phyloP scores from a whole-genome alignment of 2,329 filamentous ascomycete genomes.

The Sporothrix schenckii region DNA sequence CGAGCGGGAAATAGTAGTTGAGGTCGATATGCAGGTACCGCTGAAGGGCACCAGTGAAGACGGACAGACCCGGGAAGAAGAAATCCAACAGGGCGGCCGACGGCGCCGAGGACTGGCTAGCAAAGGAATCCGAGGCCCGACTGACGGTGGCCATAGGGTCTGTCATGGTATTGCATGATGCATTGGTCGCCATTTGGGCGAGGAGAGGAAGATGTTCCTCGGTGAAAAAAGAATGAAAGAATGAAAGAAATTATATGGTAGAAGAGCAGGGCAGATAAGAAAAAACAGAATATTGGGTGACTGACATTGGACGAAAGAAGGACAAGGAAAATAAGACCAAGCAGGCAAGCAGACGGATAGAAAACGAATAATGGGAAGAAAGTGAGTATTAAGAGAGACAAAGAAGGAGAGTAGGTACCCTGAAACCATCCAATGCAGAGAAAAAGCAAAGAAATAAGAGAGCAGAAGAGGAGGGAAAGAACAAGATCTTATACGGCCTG shows the following conservation, averaged over 20 bases:
- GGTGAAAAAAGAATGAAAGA: background rate
- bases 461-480: background rate
- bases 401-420: background rate
- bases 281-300: background rate
- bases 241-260: background rate
- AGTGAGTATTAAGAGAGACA: background rate
- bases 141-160: slow-evolving; percentile 14
- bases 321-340: too few relatives aligned
- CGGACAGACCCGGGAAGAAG: slow-evolving; percentile 67
- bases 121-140: slow-evolving; percentile 25
- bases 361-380: background rate
- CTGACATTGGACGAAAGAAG: background rate
- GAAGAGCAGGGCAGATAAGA: background rate
- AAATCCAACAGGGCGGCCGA: slow-evolving; percentile 55
- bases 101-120: slow-evolving; percentile 22
- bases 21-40: slow-evolving; percentile 64
- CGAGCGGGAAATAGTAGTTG: slow-evolving; percentile 62
- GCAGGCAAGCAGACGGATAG: too few relatives aligned
- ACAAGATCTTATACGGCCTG: slow-evolving; percentile 12
- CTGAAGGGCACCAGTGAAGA: slow-evolving; percentile 57
- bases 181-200: slow-evolving; percentile 15
- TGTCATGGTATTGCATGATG: slow-evolving; percentile 15
- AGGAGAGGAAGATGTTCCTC: background rate
- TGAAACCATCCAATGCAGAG: background rate
- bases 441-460: background rate